Base-by-base conservation (phyloP, 306 rosid species). In the Cicer pinnatifidum region DNA sequence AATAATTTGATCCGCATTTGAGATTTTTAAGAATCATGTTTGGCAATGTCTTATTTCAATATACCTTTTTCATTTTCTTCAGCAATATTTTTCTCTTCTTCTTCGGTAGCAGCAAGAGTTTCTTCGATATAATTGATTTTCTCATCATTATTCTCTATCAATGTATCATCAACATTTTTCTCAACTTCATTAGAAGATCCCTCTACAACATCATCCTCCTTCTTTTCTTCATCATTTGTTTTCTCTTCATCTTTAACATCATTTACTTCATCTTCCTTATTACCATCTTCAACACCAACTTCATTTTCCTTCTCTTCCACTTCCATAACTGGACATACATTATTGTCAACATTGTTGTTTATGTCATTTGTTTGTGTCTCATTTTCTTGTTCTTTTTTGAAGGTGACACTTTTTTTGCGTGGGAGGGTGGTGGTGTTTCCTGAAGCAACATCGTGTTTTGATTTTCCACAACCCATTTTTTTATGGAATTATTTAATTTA, bases 391-490 rank as follows among this genome's bases (percentile, higher is more conserved):
- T 28, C 35, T 28, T 28, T 73, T 67, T 66, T 81, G 71, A 65
- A 33, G 1, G 6, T 39, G 57, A 59, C 78, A 3, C 37, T 39
- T n/a, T 83, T 83, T 84, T 84, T 88, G 81, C 79, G 85, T 50
- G 61, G 75, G 67, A 84, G 69, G 76, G 85, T 17, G 4, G 51
- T 67, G 41, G 91, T 86, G 76, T 88, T 88, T 47, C 78, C 81
- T 39, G 92, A 76, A 53, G 81, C 92, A 56, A 93, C 86, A 41
- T 82, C 92, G 39, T 77, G 86, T 75, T 93, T 93, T 13, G 97
- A 93, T 79, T 93, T 88, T 46, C 93, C 90, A 54, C 97, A 91
- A 51, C 93, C 97, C 97, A 93, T 93, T 17, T 45, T 16, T 62
- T 53, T 17, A 6, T 70, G 15, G n/a, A 43, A 39, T 61, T 47